A percentile compares a stretch with the other conserved stretches of the same genome.
Conservation (phyloP, 306 rosid species). For the Fagus crenata region DNA sequence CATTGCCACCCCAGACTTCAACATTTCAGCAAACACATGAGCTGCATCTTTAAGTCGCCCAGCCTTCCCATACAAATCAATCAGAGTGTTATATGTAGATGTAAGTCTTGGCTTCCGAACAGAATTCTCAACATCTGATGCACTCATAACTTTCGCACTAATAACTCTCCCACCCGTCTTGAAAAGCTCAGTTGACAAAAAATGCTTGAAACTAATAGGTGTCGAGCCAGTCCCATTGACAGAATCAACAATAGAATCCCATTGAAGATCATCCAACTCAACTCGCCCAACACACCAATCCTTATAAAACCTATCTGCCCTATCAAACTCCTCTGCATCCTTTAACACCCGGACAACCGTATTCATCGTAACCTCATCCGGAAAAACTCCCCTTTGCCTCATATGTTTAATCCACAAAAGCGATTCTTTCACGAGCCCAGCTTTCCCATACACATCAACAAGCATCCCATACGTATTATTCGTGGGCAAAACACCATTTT, state of each 20-base stretch:
- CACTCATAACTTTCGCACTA: slow-evolving; percentile 20
- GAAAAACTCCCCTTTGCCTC: slow-evolving; percentile 65
- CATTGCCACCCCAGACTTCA: slow-evolving; percentile 74
- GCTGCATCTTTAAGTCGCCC: slow-evolving; percentile 79
- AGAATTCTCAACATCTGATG: slow-evolving; percentile 28
- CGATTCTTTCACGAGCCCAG: slow-evolving; percentile 75
- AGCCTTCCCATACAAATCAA: slow-evolving; percentile 92
- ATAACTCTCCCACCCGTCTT: slow-evolving; percentile 67
- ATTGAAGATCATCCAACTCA: slow-evolving; percentile 69
- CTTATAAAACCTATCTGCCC: slow-evolving; percentile 72
- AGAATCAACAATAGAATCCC: slow-evolving; percentile 46
- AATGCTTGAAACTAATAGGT: slow-evolving; percentile 72
- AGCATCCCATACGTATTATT: slow-evolving; percentile 81
- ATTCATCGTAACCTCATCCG: slow-evolving; percentile 91
- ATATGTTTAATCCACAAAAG: slow-evolving; percentile 88
- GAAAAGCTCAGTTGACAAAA: slow-evolving; percentile 85
- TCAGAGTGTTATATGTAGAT: slow-evolving; percentile 70
- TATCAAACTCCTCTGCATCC: slow-evolving; percentile 66
- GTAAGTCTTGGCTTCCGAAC: slow-evolving; percentile 55
- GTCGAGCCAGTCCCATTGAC: slow-evolving; percentile 36
- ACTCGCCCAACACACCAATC: slow-evolving; percentile 68
- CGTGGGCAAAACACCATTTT: slow-evolving; percentile 53
- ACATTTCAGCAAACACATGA: slow-evolving; percentile 75
- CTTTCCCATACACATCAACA: slow-evolving; percentile 81
- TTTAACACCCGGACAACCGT: slow-evolving; percentile 79